Conservation (phyloP, 352 stramenopile genomes). For the Phytophthora brassicae region DNA sequence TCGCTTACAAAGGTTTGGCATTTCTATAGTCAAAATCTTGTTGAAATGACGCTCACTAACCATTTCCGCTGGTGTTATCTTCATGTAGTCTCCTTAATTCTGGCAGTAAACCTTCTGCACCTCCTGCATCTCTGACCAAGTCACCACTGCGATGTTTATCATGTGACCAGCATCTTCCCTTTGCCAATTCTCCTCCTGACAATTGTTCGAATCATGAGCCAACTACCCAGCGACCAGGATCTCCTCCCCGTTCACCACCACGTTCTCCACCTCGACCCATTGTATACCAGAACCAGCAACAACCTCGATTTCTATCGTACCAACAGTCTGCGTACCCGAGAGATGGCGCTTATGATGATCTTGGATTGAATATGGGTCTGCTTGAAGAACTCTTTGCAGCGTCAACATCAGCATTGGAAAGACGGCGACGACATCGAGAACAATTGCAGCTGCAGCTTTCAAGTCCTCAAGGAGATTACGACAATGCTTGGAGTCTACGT, state of each 20-base stretch:
- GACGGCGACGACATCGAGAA: conserved; percentile 29
- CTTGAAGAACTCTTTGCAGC: conserved; percentile 32
- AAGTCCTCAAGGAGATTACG: conserved; percentile 12
- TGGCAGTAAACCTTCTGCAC: conserved; percentile 12
- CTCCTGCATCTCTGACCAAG: conserved; percentile 47
- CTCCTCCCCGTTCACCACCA: conserved; percentile 19
- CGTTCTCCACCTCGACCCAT: conserved; percentile 18
- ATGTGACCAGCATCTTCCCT: conserved; percentile 56
- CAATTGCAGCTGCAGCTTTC: conserved; percentile 24
- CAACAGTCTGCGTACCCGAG: background rate
- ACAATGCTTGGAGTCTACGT: conserved; percentile 16
- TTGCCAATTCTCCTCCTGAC: conserved; percentile 23
- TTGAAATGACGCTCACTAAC: background rate
- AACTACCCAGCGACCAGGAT: conserved; percentile 17
- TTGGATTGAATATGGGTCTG: conserved; percentile 26
- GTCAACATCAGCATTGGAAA: conserved; percentile 29
- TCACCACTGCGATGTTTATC: conserved; percentile 60
- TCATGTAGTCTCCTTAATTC: conserved; percentile 33
- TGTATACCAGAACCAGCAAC: conserved; percentile 24
- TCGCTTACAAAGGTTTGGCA: conserved; percentile 34
- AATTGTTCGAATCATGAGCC: conserved; percentile 7
- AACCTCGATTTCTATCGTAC: conserved; percentile 12
- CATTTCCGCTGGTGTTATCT: background rate
- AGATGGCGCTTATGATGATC: conserved; percentile 13
- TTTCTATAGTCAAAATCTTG: background rate